Base-by-base conservation (phyloP, 805 yeast genomes). In the Sungouiella blattae region DNA sequence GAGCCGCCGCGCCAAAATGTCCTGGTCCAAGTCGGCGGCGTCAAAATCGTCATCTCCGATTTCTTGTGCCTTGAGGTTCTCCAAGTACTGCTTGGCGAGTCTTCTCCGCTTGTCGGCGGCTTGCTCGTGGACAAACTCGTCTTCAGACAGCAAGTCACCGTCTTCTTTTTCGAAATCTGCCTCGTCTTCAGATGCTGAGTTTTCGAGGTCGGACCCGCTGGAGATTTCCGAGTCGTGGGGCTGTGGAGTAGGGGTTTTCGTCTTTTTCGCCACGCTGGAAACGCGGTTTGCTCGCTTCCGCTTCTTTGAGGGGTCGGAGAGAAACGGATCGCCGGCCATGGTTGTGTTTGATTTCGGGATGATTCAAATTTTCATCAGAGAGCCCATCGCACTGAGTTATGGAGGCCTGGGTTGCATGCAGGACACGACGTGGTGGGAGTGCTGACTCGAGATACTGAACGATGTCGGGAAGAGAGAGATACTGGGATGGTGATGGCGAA, bases 91-190 rank as follows among this genome's bases (percentile, higher is more conserved):
- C 60, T 88, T 88, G 12, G 98, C 98, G 40, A 93, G 71, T 53
- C 98, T 71, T 62, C 98, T 77, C 61, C 98, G 78, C 61, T 87
- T 88, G 53, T 93, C 98, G 0, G 96, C 94, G 6, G 89, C 94
- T 31, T 78, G 77, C 60, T 91, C 98, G 12, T 70, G 72, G 11
- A 67, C 77, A 45, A 79, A 77, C 47, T 83, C 94, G 46, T 81
- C 93, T 21, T 83, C 91, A 11, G 83, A 78, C 11, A 74, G 77
- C 15, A 74, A 43, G 22, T 54, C 62, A 8, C 55, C 58, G 22
- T 37, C 47, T 7, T 23, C 35, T 5, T 26, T 28, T n/a, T 35
- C 42, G 26, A 18, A 28, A 9, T 26, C 41, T 15, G 23, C 33
- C 16, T 35, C 37, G 25, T 26, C 21, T 9, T 18, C 30, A 4